Conservation (phyloP, 75 land plant genomes). For the Selaginella tamariscina region DNA sequence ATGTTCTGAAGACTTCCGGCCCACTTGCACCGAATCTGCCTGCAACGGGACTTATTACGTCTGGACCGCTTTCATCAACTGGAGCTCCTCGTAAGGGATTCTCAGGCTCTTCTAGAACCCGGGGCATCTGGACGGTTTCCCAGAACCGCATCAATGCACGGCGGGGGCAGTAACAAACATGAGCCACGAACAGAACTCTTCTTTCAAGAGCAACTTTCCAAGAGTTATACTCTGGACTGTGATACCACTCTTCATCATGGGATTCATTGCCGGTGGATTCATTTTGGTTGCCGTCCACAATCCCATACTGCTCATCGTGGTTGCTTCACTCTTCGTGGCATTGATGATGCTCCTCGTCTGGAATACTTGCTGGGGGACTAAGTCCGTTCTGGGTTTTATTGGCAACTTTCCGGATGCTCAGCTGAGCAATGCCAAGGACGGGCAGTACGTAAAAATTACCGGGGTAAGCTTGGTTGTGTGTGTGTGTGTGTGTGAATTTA, state of each 20-base stretch:
- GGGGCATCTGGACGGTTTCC: slow-evolving; percentile 23
- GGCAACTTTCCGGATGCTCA: slow-evolving; percentile 45
- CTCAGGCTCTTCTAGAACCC: slow-evolving; percentile 8
- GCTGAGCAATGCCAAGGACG: slow-evolving; percentile 49
- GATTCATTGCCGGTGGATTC: slow-evolving; percentile 65
- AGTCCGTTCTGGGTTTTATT: slow-evolving; percentile 35
- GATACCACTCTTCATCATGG: slow-evolving; percentile 51
- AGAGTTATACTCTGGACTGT: slow-evolving; percentile 44
- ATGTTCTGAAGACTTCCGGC: slow-evolving; percentile 45
- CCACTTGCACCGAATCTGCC: slow-evolving; percentile 46
- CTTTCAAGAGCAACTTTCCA: slow-evolving; percentile 38
- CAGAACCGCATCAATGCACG: slow-evolving; percentile 19
- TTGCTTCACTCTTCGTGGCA: slow-evolving; percentile 31
- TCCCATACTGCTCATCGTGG: slow-evolving; percentile 48
- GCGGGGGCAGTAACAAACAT: slow-evolving; percentile 49
- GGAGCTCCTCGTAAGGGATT: slow-evolving; percentile 42
- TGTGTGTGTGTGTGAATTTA: no score
- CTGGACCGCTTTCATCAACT: slow-evolving; percentile 49
- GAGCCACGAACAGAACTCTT: slow-evolving; percentile 36
- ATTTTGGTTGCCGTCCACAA: slow-evolving; percentile 52
- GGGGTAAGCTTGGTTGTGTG: slow-evolving; percentile 65
- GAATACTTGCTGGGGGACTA: slow-evolving; percentile 50
- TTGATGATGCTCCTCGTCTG: slow-evolving; percentile 37
- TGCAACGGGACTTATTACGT: slow-evolving; percentile 55
- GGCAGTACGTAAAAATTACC: slow-evolving; percentile 59